Evolutionary conservation across 2,329 filamentous ascomycete genomes (phyloP).

Genomic region (Ascomycota sp.): DNA sequence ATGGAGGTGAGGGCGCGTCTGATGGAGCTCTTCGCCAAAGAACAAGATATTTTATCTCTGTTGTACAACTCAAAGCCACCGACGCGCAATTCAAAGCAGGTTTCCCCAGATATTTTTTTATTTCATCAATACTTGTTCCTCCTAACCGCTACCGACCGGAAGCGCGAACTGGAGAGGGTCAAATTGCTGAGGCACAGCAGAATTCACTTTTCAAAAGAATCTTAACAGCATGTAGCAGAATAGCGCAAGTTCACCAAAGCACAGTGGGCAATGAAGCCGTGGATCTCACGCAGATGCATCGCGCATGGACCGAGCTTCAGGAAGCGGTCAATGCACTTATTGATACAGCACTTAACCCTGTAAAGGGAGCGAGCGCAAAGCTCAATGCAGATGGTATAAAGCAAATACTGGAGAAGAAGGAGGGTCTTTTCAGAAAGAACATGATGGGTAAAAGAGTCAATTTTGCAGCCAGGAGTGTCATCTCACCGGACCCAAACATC

Average conservation of each 20-base stretch:
- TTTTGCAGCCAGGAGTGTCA: slow-evolving; percentile 90
- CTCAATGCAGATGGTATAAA: slow-evolving; percentile 87
- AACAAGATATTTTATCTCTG: slow-evolving; percentile 65
- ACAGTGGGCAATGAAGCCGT: slow-evolving; percentile 23
- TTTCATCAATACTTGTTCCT: slow-evolving; percentile 68
- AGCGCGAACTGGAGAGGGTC: slow-evolving; percentile 57
- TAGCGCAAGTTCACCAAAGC: slow-evolving; percentile 49
- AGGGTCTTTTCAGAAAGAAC: slow-evolving; percentile 93
- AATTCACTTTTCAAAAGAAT: slow-evolving; percentile 79
- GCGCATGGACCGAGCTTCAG: slow-evolving; percentile 66
- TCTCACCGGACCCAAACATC: slow-evolving; percentile 94
- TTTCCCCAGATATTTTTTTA: slow-evolving; percentile 87
- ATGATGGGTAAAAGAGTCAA: slow-evolving; percentile 99
- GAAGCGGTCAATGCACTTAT: slow-evolving; percentile 84
- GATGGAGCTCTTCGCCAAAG: slow-evolving; percentile 63
- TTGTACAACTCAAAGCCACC: slow-evolving; percentile 60
- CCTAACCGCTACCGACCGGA: slow-evolving; percentile 85
- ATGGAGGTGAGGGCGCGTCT: slow-evolving; percentile 69
- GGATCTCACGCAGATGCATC: slow-evolving; percentile 53
- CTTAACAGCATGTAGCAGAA: slow-evolving; percentile 49
- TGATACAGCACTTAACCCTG: slow-evolving; percentile 70
- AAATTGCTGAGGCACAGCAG: slow-evolving; percentile 73
- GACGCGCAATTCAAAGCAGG: slow-evolving; percentile 30
- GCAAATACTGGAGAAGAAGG: slow-evolving; percentile 95
- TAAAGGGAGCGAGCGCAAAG: slow-evolving; percentile 57